Percentiles rank a stretch among this genome's conserved stretches.
Conservation (phyloP, 2,329 filamentous ascomycete genomes). For the Phyllosticta citribraziliensis region DNA sequence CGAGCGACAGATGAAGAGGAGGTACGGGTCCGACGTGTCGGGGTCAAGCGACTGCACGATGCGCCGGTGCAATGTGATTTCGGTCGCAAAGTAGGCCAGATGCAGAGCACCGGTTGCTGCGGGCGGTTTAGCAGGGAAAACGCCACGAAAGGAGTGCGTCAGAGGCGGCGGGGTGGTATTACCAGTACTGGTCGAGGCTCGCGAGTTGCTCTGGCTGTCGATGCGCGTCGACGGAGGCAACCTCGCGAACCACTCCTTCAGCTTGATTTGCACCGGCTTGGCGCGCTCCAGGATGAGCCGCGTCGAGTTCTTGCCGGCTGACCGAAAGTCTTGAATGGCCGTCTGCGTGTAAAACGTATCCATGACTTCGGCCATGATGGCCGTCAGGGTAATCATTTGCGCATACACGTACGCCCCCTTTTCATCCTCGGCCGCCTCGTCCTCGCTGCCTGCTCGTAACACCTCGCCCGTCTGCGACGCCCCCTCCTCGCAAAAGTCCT, state of each 20-base stretch:
- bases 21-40: constrained; percentile 50
- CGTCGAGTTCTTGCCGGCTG: constrained; percentile 59
- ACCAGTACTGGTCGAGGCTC: constrained; percentile 34
- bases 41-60: constrained; percentile 71
- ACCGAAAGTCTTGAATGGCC: constrained; percentile 59
- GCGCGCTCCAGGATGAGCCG: constrained; percentile 64
- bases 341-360: constrained; percentile 74
- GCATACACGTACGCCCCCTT: constrained; percentile 61
- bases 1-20: constrained; percentile 84
- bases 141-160: background rate
- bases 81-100: constrained; percentile 84
- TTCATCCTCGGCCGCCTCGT: constrained; percentile 52
- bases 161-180: constrained; percentile 10
- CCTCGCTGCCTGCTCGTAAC: constrained; percentile 34
- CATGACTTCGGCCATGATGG: constrained; percentile 69
- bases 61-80: constrained; percentile 84
- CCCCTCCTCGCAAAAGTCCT: constrained; percentile 61
- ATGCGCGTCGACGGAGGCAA: constrained; percentile 57
- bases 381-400: constrained; percentile 65
- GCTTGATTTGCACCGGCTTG: constrained; percentile 71
- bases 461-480: constrained; percentile 41
- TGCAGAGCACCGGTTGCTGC: constrained; percentile 55
- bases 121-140: constrained; percentile 1
- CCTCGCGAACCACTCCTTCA: constrained; percentile 72
- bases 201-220: constrained; percentile 41